Evolutionary conservation across 768 basidiomycete genomes (phyloP).

Genomic region (Tulasnella sp.): DNA sequence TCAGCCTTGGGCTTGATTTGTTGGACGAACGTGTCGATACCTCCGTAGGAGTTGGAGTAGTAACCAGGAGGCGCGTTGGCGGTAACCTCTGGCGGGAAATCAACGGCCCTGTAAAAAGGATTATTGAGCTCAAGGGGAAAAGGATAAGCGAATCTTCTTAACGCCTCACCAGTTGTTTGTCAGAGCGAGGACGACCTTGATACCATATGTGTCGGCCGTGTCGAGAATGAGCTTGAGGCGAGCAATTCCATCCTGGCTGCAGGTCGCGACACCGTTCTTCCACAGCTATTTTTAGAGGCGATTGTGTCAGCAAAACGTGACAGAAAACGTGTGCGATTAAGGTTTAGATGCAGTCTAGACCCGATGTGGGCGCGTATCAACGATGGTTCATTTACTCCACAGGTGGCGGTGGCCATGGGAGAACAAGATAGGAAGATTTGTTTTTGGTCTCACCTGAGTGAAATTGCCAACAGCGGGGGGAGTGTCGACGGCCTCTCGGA

Average conservation of each 20-base stretch:
- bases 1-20: not conserved
- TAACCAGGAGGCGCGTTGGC: not conserved
- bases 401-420: no score
- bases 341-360: no score
- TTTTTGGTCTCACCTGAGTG: conserved; percentile 1
- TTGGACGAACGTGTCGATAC: conserved; percentile 17
- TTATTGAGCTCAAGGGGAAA: not conserved
- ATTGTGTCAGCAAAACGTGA: conserved; percentile 4
- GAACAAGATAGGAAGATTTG: no score
- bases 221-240: conserved; percentile 11
- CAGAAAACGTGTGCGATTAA: no score
- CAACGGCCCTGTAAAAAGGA: not conserved
- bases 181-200: conserved; percentile 8
- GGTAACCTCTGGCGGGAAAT: not conserved
- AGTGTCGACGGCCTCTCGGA: conserved; percentile 7
- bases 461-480: not conserved
- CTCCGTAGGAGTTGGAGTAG: conserved; percentile 16
- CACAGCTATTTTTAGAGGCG: not conserved
- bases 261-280: conserved; percentile 4
- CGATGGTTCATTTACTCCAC: no score
- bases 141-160: not conserved
- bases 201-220: conserved; percentile 1
- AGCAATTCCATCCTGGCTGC: conserved; percentile 15
- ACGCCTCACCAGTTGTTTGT: conserved; percentile 18
- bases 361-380: no score